These are phyloP conservation scores for Zygosaccharomyces sapae DNA, from an alignment of 1,139 yeast species.

Conservation along the genomic window DNA sequence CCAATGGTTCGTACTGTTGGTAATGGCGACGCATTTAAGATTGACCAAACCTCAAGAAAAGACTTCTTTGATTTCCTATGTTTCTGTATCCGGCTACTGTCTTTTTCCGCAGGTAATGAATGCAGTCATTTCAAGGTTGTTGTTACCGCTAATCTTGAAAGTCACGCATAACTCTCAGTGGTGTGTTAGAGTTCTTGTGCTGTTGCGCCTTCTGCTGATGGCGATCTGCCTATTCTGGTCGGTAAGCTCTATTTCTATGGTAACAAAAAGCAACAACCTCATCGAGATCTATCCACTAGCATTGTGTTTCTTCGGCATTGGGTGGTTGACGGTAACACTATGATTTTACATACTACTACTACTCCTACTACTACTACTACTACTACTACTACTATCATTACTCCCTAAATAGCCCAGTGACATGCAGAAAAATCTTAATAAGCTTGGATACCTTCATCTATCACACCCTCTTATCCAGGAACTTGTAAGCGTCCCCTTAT, in stretches of 20 bases:
- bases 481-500: slow-evolving; percentile 2
- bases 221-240: slow-evolving; percentile 29
- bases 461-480: not conserved
- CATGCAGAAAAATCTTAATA: too few species aligned
- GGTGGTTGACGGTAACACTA: slow-evolving; percentile 27
- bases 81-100: slow-evolving; percentile 34
- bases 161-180: slow-evolving; percentile 16
- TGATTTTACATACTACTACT: too few species aligned
- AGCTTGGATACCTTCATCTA: too few species aligned
- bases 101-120: slow-evolving; percentile 33
- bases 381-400: too few species aligned
- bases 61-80: slow-evolving; percentile 28
- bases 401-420: too few species aligned
- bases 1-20: slow-evolving; percentile 28
- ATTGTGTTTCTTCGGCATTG: slow-evolving; percentile 27
- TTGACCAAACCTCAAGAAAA: slow-evolving; percentile 27
- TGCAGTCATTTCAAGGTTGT: slow-evolving; percentile 24
- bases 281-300: slow-evolving; percentile 31
- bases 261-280: slow-evolving; percentile 25
- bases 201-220: slow-evolving; percentile 20
- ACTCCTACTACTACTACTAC: too few species aligned
- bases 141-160: slow-evolving; percentile 25
- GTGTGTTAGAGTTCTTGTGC: slow-evolving; percentile 20
- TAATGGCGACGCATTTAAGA: slow-evolving; percentile 32
- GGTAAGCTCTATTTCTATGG: slow-evolving; percentile 25